A percentile compares a stretch with the other conserved stretches of the same genome.
These are phyloP conservation scores for Nicotiana undulata DNA, from an alignment of 257 asterid species.

Conservation along the genomic window DNA sequence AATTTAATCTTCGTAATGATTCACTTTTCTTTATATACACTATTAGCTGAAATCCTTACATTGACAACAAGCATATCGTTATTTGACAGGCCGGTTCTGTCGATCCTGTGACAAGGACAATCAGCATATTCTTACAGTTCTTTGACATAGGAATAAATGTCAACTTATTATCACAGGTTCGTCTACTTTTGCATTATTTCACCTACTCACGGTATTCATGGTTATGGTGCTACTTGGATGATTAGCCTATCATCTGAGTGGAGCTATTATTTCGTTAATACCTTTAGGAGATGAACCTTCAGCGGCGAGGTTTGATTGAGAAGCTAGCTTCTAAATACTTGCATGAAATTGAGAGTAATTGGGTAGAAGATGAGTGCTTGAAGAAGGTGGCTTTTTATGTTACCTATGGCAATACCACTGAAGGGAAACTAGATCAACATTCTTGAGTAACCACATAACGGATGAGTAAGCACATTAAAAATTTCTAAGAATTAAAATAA, in stretches of 20 bases:
- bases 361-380: neutral
- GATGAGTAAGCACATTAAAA: neutral
- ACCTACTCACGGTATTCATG: neutral
- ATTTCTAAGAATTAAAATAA: neutral
- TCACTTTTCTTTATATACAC: conserved; percentile 5
- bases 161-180: conserved; percentile 87
- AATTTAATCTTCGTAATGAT: conserved; percentile 2
- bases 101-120: conserved; percentile 90
- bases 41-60: conserved; percentile 6
- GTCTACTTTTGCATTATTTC: conserved; percentile 12
- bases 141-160: conserved; percentile 92
- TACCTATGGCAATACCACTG: neutral
- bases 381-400: neutral
- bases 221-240: conserved; percentile 6
- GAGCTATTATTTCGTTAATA: neutral
- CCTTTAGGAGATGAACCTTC: neutral
- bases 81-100: conserved; percentile 79
- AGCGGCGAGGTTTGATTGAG: neutral
- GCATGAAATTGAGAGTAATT: neutral
- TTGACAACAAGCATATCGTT: conserved; percentile 15
- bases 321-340: neutral
- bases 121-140: conserved; percentile 90
- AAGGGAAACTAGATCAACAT: neutral
- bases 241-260: neutral
- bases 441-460: neutral